Percentiles rank a stretch among this genome's conserved stretches.
Conservation (phyloP, 2,329 filamentous ascomycete genomes). For the Colletotrichum tabaci region DNA sequence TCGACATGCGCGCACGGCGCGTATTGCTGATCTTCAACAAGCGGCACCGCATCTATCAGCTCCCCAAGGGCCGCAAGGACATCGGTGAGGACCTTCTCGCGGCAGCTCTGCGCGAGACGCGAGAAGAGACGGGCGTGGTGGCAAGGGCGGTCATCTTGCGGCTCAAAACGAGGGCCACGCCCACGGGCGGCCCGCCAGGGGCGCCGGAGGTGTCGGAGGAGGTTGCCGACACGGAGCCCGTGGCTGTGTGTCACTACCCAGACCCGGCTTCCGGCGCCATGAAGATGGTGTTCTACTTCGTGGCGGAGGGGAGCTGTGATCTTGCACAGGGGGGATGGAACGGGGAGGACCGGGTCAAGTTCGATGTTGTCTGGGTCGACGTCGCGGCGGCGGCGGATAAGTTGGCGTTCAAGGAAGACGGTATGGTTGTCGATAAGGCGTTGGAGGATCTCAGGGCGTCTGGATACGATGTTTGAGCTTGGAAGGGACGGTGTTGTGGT, state of each 20-base stretch:
- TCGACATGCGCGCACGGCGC: constrained; percentile 54
- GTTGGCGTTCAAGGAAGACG: constrained; percentile 46
- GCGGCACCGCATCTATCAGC: constrained; percentile 59
- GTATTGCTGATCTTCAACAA: constrained; percentile 62
- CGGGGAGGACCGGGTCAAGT: constrained; percentile 45
- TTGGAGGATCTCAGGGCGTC: constrained; percentile 47
- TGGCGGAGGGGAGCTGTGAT: constrained; percentile 52
- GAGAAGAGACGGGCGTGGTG: constrained; percentile 63
- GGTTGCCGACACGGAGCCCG: constrained; percentile 53
- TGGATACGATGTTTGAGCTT: constrained; percentile 46
- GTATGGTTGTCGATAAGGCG: constrained; percentile 48
- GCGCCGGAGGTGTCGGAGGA: constrained; percentile 47
- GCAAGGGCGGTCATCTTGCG: constrained; percentile 56
- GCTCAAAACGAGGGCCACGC: constrained; percentile 61
- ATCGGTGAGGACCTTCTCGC: constrained; percentile 59
- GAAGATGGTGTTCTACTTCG: constrained; percentile 60
- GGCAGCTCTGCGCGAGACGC: constrained; percentile 62
- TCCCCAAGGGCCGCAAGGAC: constrained; percentile 65
- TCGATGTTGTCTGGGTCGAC: constrained; percentile 50
- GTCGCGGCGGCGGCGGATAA: constrained; percentile 44
- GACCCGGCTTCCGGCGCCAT: constrained; percentile 53
- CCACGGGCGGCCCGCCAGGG: constrained; percentile 34
- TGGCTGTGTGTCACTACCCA: constrained; percentile 54
- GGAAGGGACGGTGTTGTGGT: neutral
- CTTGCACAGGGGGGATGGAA: constrained; percentile 29